A percentile compares a stretch with the other conserved stretches of the same genome.
Evolutionary conservation across 371 early-diverging fungal species (phyloP).

Genomic region (Entomophthora muscae): DNA sequence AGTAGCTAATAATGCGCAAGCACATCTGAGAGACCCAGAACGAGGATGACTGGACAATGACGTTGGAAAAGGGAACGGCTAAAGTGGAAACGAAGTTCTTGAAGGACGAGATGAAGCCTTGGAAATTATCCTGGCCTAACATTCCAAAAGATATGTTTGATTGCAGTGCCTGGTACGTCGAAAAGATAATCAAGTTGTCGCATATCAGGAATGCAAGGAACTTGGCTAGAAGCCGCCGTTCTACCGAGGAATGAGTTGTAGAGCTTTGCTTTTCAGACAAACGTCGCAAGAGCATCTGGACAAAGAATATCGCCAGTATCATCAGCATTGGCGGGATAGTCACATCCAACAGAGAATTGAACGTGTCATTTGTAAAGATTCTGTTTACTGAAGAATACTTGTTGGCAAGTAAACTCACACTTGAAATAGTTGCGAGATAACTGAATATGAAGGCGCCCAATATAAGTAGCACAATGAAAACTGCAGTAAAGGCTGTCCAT

Average conservation of each 20-base stretch:
- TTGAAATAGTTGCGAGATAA: background rate
- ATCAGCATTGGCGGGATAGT: background rate
- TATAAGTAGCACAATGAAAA: background rate
- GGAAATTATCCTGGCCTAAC: background rate
- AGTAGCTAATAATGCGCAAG: background rate
- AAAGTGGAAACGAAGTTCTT: background rate
- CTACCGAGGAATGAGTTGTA: background rate
- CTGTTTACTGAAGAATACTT: background rate
- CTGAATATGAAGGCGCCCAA: background rate
- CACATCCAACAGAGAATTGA: background rate
- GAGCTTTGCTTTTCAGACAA: background rate
- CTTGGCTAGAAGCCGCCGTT: constrained; percentile 1
- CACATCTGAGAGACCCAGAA: constrained; percentile 10
- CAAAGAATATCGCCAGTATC: background rate
- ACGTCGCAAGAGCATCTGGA: background rate
- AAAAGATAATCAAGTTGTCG: constrained; percentile 2
- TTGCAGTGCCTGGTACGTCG: background rate
- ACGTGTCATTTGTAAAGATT: background rate
- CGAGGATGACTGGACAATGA: constrained; percentile 3
- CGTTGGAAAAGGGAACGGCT: background rate
- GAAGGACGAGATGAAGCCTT: background rate
- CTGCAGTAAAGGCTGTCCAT: background rate
- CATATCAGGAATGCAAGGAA: background rate
- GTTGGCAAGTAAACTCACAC: background rate
- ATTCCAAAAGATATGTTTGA: background rate